Conservation (phyloP, 1,139 yeast genomes). For the Saccharomyces pastorianus region DNA sequence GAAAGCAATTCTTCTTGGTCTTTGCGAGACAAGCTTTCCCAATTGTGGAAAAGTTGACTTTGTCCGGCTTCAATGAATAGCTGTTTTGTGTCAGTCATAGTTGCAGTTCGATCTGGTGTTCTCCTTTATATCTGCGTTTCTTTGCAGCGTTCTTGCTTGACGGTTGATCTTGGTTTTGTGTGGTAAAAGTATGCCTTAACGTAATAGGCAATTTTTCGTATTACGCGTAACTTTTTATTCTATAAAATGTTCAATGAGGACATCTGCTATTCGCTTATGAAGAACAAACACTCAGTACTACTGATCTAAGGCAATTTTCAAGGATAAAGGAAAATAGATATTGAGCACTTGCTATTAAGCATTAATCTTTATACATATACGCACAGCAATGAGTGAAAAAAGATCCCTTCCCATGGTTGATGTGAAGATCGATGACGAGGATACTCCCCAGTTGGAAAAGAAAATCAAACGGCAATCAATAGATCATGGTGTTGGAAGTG, state of each 20-base stretch:
- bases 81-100: constrained; percentile 13
- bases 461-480: constrained; percentile 24
- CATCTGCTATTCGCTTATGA: background rate
- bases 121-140: background rate
- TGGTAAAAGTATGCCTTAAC: background rate
- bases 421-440: background rate
- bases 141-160: background rate
- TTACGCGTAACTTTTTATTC: background rate
- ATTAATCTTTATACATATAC: background rate
- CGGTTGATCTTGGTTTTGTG: background rate
- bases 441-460: constrained; percentile 16
- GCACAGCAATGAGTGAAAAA: background rate
- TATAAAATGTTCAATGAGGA: background rate
- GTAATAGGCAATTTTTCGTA: background rate
- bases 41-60: constrained; percentile 23
- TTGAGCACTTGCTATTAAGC: background rate
- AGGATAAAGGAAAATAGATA: background rate
- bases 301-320: background rate
- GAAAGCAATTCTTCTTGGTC: constrained; percentile 15
- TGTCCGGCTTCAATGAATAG: constrained; percentile 23
- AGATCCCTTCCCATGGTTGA: background rate
- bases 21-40: constrained; percentile 12
- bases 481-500: constrained; percentile 29
- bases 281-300: background rate
- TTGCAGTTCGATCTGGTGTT: background rate